A percentile compares a stretch with the other conserved stretches of the same genome.
Evolutionary conservation across 176 grass and related monocot species (phyloP).

Genomic region (Carex pumila): DNA sequence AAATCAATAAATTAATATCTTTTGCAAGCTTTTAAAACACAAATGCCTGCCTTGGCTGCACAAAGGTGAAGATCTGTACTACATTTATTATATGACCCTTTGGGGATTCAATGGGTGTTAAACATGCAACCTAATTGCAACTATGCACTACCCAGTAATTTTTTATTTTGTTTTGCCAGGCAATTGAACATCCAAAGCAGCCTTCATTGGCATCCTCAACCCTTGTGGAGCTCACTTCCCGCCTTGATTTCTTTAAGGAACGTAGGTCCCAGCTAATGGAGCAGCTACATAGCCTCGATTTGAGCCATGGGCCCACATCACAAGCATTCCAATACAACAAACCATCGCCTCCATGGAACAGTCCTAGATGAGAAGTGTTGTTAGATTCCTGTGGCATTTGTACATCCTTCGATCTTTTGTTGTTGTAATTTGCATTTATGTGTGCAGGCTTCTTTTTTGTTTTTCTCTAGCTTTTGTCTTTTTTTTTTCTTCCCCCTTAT

Average conservation of each 20-base stretch:
- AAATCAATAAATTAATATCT: neutral
- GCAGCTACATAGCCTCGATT: slow-evolving; percentile 90
- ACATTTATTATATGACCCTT: neutral
- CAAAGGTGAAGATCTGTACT: neutral
- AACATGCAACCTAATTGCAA: neutral
- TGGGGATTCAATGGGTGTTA: neutral
- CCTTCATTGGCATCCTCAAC: slow-evolving; percentile 68
- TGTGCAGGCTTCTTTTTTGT: slow-evolving; percentile 1
- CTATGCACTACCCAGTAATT: neutral
- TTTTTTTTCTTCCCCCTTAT: neutral
- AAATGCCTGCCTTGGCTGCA: neutral
- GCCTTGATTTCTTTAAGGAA: slow-evolving; percentile 99
- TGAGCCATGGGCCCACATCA: slow-evolving; percentile 52
- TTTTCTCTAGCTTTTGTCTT: neutral
- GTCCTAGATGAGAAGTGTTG: slow-evolving; percentile 42
- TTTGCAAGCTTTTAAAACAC: neutral
- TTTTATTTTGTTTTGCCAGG: slow-evolving; percentile 18
- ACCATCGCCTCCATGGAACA: slow-evolving; percentile 73
- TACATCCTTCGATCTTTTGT: slow-evolving; percentile 25
- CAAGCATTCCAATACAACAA: slow-evolving; percentile 58
- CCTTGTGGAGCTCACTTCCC: slow-evolving; percentile 75
- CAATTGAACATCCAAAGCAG: slow-evolving; percentile 41
- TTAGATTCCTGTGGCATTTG: neutral
- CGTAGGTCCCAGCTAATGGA: slow-evolving; percentile 93
- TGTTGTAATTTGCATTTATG: slow-evolving; percentile 3